A percentile compares a stretch with the other conserved stretches of the same genome.
Evolutionary conservation across 306 rosid species (phyloP).

Genomic region (Cotoneaster glaucophyllus): DNA sequence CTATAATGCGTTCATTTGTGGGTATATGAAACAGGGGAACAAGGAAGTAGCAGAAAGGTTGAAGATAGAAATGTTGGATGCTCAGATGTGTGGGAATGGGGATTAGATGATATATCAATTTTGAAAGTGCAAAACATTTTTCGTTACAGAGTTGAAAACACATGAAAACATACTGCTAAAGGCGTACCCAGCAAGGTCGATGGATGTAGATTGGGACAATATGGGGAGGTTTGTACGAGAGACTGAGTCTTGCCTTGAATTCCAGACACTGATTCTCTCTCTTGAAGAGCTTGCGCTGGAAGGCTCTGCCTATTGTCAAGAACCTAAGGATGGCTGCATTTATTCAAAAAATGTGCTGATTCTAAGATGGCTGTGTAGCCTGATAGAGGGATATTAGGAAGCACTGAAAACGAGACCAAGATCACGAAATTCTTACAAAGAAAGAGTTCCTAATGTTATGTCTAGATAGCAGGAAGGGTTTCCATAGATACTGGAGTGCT

Average conservation of each 20-base stretch:
- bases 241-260: no score
- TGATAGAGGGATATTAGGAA: neutral
- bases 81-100: constrained; percentile 23
- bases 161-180: no score
- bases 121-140: no score
- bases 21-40: constrained; percentile 51
- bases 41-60: constrained; percentile 50
- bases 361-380: neutral
- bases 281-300: no score
- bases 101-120: neutral
- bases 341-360: neutral
- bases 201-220: no score
- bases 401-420: neutral
- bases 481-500: no score
- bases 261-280: no score
- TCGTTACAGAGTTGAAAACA: no score
- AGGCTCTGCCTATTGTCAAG: neutral
- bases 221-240: no score
- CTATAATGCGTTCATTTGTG: constrained; percentile 57
- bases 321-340: neutral
- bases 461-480: neutral
- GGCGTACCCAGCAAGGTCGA: no score
- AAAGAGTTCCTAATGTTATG: neutral
- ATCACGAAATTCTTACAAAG: neutral
- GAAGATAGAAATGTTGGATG: constrained; percentile 56